Base-by-base conservation (phyloP, 768 basidiomycete genomes). In the Ramaria rubella region DNA sequence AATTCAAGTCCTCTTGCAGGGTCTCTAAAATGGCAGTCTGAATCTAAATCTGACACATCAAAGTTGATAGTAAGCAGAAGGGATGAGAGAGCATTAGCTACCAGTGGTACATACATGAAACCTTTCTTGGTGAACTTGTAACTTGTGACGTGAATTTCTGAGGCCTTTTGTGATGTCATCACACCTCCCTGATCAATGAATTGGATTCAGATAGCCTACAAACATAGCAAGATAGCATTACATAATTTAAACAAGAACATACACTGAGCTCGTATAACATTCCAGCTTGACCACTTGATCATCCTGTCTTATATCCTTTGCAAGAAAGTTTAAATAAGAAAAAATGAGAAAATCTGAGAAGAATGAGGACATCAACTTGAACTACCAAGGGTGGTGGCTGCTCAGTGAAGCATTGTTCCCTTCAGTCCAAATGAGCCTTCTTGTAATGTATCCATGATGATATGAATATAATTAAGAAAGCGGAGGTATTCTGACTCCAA, bases 131-230 rank as follows among this genome's bases (percentile, higher is more conserved):
- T 5, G 74, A 73, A 7, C 62, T 63, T 19, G 76, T 66, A 27
- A 81, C 66, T 19, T 81, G 77, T 15, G 63, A 62, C 33, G 73
- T 64, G 57, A 74, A 81, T 52, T 64, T 65, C 40, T 75, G 34
- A 82, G 70, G 5, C 74, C 74, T n/a, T 73, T 67, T 49, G 68
- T 73, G 34, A 82, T 80, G 21, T 79, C 77, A 1, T 64, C 64
- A 26, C 67, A 75, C 53, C 72, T 79, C 29, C 77, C 81, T 82
- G 23, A 9, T 1, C 17, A 23, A 26, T 48, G 21, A 27, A n/a
- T n/a, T n/a, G n/a, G n/a, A n/a, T n/a, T 27, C 12, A 5, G 29
- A 7, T 23, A 14, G 46, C 27, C 21, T 7, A 31, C 17, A n/a
- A 23, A 14, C 24, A 12, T 24, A 17, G 15, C 21, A 55, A 8